A percentile compares a stretch with the other conserved stretches of the same genome.
These are phyloP conservation scores for Ascochyta viciae-villosae DNA, from an alignment of 2,329 filamentous ascomycete genomes.

Conservation along the genomic window DNA sequence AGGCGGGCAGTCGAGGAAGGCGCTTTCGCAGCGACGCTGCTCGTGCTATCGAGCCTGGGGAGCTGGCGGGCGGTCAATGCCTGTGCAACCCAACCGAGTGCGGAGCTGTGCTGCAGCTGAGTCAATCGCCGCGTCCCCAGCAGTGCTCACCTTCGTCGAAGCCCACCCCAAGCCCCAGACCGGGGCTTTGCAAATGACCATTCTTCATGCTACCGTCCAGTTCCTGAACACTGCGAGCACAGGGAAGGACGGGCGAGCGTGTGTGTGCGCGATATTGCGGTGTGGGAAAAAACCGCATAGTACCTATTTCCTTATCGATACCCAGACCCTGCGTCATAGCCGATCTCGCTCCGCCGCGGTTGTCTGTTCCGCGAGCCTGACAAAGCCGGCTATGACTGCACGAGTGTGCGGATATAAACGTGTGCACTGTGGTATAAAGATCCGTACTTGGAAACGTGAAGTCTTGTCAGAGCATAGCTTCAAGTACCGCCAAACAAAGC, in stretches of 20 bases:
- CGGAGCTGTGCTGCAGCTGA: slow-evolving; percentile 1
- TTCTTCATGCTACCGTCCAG: slow-evolving; percentile 46
- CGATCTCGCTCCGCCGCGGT: slow-evolving; percentile 6
- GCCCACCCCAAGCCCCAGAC: slow-evolving; percentile 41
- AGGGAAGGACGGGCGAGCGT: background rate
- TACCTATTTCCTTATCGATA: slow-evolving; percentile 27
- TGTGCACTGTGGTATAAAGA: background rate
- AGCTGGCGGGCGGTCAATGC: slow-evolving; percentile 23
- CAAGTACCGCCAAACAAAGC: background rate
- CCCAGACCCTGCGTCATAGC: slow-evolving; percentile 26
- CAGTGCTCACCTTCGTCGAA: slow-evolving; percentile 28
- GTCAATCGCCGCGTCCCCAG: slow-evolving; percentile 11
- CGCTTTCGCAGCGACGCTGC: slow-evolving; percentile 6
- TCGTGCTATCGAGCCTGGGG: slow-evolving; percentile 33
- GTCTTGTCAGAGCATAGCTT: background rate
- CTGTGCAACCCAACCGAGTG: background rate
- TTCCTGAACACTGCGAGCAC: slow-evolving; percentile 16
- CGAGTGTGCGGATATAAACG: slow-evolving; percentile 2
- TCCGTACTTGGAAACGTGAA: background rate
- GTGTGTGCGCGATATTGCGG: slow-evolving; percentile 13
- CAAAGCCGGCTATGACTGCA: slow-evolving; percentile 15
- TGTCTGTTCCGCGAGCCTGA: slow-evolving; percentile 5
- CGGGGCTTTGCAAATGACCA: slow-evolving; percentile 47
- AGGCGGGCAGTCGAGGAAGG: slow-evolving; percentile 3
- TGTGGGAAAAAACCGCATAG: slow-evolving; percentile 4